A percentile compares a stretch with the other conserved stretches of the same genome.
Evolutionary conservation across 1,284 basidiomycete genomes (phyloP).

Genomic region (Ustilago trichophora): DNA sequence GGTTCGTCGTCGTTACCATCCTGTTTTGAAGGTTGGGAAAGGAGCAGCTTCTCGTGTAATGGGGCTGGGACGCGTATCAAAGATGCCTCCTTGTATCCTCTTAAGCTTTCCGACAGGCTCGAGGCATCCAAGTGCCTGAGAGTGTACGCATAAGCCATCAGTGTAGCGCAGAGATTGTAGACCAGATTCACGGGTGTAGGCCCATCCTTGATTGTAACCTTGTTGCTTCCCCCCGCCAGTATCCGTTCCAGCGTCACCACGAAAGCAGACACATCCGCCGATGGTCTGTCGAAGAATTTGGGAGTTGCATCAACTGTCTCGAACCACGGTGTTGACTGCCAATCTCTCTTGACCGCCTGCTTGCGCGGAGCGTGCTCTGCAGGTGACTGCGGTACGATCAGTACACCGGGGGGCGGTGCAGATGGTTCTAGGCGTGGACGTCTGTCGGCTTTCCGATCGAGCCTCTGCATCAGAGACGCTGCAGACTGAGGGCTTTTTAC

Average conservation of each 20-base stretch:
- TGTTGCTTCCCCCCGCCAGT: neutral
- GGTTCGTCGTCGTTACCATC: conserved; percentile 32
- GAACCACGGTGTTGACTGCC: conserved; percentile 27
- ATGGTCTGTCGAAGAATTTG: neutral
- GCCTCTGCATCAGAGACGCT: conserved; percentile 9
- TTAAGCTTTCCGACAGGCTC: too few relatives aligned
- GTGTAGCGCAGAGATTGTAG: conserved; percentile 43
- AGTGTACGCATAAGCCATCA: conserved; percentile 50
- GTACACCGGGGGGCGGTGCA: neutral
- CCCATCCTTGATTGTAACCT: too few relatives aligned
- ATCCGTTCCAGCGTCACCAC: conserved; percentile 5
- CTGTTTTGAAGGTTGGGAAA: too few relatives aligned
- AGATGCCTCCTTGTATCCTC: too few relatives aligned
- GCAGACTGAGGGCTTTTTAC: conserved; percentile 27
- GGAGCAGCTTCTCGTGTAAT: too few relatives aligned
- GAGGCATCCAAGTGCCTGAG: conserved; percentile 39
- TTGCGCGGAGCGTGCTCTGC: neutral
- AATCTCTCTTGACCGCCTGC: neutral
- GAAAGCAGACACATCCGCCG: conserved; percentile 4
- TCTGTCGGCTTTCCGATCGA: conserved; percentile 27
- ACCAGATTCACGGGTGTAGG: conserved; percentile 9
- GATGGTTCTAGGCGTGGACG: neutral
- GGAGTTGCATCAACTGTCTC: conserved; percentile 11
- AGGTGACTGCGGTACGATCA: neutral
- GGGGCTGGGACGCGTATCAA: too few relatives aligned